These are phyloP conservation scores for Kodamaea sagamina DNA, from an alignment of 805 yeast genomes.

Conservation along the genomic window DNA sequence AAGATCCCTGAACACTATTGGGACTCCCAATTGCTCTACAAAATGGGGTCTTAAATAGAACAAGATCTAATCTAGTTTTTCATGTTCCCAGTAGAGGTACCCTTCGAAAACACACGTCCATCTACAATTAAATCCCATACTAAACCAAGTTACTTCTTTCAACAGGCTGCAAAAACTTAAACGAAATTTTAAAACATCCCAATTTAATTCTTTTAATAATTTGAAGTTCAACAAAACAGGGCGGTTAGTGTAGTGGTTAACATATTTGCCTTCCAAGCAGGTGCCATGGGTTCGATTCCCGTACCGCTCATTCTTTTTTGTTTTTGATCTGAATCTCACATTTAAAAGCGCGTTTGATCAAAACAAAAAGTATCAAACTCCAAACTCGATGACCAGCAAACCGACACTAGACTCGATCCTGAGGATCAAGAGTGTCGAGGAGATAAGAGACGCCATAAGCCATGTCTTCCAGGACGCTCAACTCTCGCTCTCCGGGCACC, in stretches of 20 bases:
- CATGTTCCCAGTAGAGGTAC: too few relatives aligned
- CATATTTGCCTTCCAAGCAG: conserved; percentile 93
- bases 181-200: too few relatives aligned
- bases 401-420: conserved; percentile 20
- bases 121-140: too few relatives aligned
- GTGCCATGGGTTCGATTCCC: conserved; percentile 95
- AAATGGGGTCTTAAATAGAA: too few relatives aligned
- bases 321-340: neutral
- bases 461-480: conserved; percentile 83
- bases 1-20: too few relatives aligned
- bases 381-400: conserved; percentile 10
- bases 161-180: too few relatives aligned
- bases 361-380: conserved; percentile 3
- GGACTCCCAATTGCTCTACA: too few relatives aligned
- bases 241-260: conserved; percentile 92
- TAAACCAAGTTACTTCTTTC: too few relatives aligned
- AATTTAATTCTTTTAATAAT: too few relatives aligned
- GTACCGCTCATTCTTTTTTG: conserved; percentile 62
- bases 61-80: too few relatives aligned
- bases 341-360: conserved; percentile 5
- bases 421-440: conserved; percentile 23
- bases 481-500: conserved; percentile 68
- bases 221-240: conserved; percentile 34
- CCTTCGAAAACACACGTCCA: too few relatives aligned
- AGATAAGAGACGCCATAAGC: conserved; percentile 48